A percentile compares a stretch with the other conserved stretches of the same genome.
phyloP scores from a whole-genome alignment of 805 yeast genomes.

The Middelhovenomyces tepae region DNA sequence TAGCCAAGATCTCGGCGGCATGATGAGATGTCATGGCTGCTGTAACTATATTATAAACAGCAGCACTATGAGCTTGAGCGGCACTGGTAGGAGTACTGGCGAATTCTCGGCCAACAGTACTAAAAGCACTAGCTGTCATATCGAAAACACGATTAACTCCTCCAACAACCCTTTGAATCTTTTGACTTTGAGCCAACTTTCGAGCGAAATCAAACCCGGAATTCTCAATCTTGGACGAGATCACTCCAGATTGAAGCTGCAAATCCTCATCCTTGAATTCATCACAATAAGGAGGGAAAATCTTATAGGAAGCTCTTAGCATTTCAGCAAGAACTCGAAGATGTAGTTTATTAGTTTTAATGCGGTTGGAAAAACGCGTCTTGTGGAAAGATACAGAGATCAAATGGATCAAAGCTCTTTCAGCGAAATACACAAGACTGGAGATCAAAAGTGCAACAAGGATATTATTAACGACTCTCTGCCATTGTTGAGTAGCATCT shows the following conservation, averaged over 20 bases:
- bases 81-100: conserved; percentile 9
- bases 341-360: conserved; percentile 28
- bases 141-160: conserved; percentile 21
- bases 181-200: conserved; percentile 12
- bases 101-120: conserved; percentile 17
- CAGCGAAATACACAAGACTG: conserved; percentile 28
- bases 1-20: conserved; percentile 25
- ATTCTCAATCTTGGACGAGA: conserved; percentile 2
- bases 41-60: conserved; percentile 22
- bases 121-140: conserved; percentile 22
- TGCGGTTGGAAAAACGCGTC: conserved; percentile 31
- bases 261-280: conserved; percentile 31
- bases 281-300: conserved; percentile 27
- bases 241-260: conserved; percentile 13
- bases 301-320: conserved; percentile 24
- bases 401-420: conserved; percentile 29
- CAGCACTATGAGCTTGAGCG: conserved; percentile 2
- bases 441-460: conserved; percentile 30
- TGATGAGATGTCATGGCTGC: conserved; percentile 25
- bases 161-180: conserved; percentile 11
- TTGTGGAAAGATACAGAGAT: conserved; percentile 33
- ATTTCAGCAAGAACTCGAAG: conserved; percentile 23
- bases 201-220: conserved; percentile 9
- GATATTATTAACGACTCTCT: conserved; percentile 26
- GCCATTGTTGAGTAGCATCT: conserved; percentile 26